Base-by-base conservation (phyloP, 345 rosid species). In the Eucalyptus albens region DNA sequence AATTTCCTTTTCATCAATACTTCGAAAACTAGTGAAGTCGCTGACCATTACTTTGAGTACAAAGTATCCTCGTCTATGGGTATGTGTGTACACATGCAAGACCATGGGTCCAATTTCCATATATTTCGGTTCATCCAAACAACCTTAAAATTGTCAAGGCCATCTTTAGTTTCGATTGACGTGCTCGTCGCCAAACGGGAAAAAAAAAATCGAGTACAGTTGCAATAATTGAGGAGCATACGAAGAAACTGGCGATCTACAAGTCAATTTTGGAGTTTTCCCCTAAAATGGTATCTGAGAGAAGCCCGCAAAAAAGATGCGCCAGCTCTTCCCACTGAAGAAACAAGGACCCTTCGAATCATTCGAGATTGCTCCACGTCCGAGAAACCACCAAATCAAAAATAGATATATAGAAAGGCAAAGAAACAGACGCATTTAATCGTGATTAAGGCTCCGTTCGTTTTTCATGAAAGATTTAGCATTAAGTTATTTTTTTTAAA, bases 391-490 rank as follows among this genome's bases (percentile, higher is more conserved):
- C 82, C 26, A 3, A 72, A 72, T 72, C 27, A 72, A 72, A 9
- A 72, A 33, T 19, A 65, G 21, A 65, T 15, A 33, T 15, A n/a
- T 37, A 19, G 82, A 37, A 11, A 72, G 26, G 80, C 40, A 31
- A 15, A 31, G 3, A 9, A 67, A 65, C 5, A 29, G 11, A 72
- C 27, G 27, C 27, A 37, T 37, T 72, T 37, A 33, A 72, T 4
- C 27, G 15, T 40, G 83, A 37, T 77, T 6, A 77, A 5, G 4
- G 15, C 2, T 53, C 5, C 4, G 9, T 19, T 53, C 11, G 0
- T 53, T 8, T 21, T 8, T 21, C 26, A 53, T 4, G 24, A 21
- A 53, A 53, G 5, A 21, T 8, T 9, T 53, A 53, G 0, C 5
- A 21, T 8, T 53, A 53, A 53, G 59, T 0, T 21, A 8, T 19